Evolutionary conservation across 108 stramenopile genomes (phyloP), one percentile per base, ranked within the genome.

Genomic region (Asterionellopsis glacialis): DNA sequence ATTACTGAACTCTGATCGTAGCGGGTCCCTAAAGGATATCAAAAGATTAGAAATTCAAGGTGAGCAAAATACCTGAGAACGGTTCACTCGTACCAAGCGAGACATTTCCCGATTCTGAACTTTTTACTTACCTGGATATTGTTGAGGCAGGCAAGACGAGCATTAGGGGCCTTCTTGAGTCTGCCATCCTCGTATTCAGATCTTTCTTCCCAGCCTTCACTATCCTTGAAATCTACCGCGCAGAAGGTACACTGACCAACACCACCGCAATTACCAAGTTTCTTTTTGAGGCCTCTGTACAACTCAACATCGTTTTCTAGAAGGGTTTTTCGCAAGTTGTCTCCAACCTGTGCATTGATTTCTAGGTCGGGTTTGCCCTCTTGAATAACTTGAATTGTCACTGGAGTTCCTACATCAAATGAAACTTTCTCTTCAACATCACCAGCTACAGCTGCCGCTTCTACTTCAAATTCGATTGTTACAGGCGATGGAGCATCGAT

Each of bases 161-260:
- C 65, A 18, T 45, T 63, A 9, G 74, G 82, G 11, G 48, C 42
- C 59, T 83, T 87, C 1, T 66, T 71, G 41, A 91, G 63, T 42
- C 73, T 82, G 12, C 55, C 22, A 33, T 67, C 66, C 45, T 91
- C 90, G 56, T 91, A 91, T 12, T 91, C 90, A 33, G 74, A 77
- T 42, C 90, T 61, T 13, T 75, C 64, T 1, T 51, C 73, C 90
- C 90, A 91, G 41, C 84, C 84, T 44, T 80, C 75, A 3, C 53
- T 58, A 7, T 78, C 82, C 11, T 69, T 55, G 12, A 91, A 66
- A 39, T 88, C 87, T 1, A 79, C 79, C 13, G 87, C 87, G 70
- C 90, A 91, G 54, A 84, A 91, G 33, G 82, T 83, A 52, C 86
- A 88, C 45, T 85, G 83, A 0, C 82, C 84, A 25, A 69, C 82